Conservation (phyloP, 176 grass and related monocot genomes). For the Triticum urartu region DNA sequence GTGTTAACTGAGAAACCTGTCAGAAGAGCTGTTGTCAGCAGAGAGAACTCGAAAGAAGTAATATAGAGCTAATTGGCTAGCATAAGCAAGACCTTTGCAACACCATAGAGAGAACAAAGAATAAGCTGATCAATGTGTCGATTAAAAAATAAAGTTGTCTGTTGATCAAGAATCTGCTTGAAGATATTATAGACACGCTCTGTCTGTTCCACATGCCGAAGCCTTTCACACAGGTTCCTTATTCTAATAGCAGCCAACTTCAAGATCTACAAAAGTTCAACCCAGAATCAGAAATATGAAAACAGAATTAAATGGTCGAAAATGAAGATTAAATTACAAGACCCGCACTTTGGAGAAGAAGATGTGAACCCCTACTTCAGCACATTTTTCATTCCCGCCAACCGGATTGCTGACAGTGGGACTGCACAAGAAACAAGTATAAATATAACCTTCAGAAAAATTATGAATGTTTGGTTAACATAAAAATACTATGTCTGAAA, state of each 20-base stretch:
- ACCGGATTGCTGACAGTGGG: constrained; percentile 63
- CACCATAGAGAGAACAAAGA: constrained; percentile 88
- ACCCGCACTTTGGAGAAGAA: constrained; percentile 78
- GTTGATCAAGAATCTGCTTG: constrained; percentile 73
- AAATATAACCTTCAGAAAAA: constrained; percentile 29
- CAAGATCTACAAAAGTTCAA: constrained; percentile 63
- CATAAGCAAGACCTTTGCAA: constrained; percentile 72
- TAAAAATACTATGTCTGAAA: constrained; percentile 19
- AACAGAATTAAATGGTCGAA: constrained; percentile 28
- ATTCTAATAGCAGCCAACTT: constrained; percentile 95
- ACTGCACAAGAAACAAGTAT: constrained; percentile 43
- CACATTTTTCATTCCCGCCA: constrained; percentile 70
- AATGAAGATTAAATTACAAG: constrained; percentile 29
- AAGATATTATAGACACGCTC: constrained; percentile 74
- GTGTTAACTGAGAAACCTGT: constrained; percentile 59
- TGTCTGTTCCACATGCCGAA: constrained; percentile 58
- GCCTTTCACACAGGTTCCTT: constrained; percentile 84
- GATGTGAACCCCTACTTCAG: constrained; percentile 65
- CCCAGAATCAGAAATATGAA: constrained; percentile 24
- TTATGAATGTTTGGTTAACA: neutral
- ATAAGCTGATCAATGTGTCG: constrained; percentile 92
- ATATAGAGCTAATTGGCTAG: constrained; percentile 21
- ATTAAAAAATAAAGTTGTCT: constrained; percentile 81
- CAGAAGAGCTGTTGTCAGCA: constrained; percentile 36
- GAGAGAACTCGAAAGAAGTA: constrained; percentile 29